phyloP scores from a whole-genome alignment of 1,139 yeast genomes.

The Saccharomyces hybrid region DNA sequence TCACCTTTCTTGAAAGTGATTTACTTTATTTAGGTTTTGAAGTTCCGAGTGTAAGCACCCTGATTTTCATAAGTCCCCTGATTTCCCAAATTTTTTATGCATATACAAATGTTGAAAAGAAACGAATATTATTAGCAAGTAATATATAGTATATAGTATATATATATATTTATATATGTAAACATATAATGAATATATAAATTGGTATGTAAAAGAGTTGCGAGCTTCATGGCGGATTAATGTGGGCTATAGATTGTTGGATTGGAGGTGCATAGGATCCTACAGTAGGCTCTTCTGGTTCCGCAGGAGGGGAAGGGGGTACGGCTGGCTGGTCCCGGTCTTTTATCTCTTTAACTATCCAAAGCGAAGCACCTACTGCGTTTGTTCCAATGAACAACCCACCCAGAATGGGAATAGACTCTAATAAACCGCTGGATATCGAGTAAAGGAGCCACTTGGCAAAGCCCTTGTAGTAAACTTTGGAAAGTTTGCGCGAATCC shows the following conservation, averaged over 20 bases:
- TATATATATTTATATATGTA: neutral
- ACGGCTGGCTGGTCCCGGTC: neutral
- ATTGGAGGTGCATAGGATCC: neutral
- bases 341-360: conserved; percentile 8
- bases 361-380: conserved; percentile 12
- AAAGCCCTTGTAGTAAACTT: conserved; percentile 9
- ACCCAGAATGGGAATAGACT: conserved; percentile 11
- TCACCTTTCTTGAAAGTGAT: neutral
- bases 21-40: neutral
- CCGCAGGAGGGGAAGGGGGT: neutral
- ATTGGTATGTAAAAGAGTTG: neutral
- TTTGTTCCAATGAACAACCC: conserved; percentile 10
- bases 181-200: neutral
- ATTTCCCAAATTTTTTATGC: neutral
- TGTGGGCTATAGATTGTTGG: neutral
- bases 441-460: conserved; percentile 14
- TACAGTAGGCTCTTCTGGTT: neutral
- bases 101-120: neutral
- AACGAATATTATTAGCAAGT: neutral
- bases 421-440: conserved; percentile 8
- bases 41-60: neutral
- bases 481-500: conserved; percentile 3
- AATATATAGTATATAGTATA: neutral
- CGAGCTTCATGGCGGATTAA: neutral
- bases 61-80: neutral